These are phyloP conservation scores for Vanderwaltozyma polyspora DNA, from an alignment of 805 yeast genomes.

Conservation along the genomic window DNA sequence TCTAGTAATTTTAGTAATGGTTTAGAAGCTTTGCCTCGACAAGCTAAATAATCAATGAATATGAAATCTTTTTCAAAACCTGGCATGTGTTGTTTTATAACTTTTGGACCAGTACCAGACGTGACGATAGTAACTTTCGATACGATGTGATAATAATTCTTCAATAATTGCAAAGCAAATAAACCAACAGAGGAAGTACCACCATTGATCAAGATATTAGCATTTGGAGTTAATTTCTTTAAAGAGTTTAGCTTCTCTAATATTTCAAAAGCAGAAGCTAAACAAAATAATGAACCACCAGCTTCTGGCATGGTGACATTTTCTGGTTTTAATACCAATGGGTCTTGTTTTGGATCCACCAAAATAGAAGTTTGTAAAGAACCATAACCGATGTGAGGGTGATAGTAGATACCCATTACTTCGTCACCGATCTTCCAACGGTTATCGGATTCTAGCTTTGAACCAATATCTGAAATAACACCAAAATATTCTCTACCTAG, in stretches of 20 bases:
- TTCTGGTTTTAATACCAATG: conserved; percentile 36
- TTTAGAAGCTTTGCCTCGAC: conserved; percentile 25
- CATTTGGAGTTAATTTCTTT: conserved; percentile 26
- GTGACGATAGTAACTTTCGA: conserved; percentile 46
- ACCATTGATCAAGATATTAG: conserved; percentile 57
- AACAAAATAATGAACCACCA: conserved; percentile 51
- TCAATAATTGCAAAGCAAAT: conserved; percentile 48
- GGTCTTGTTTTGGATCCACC: conserved; percentile 42
- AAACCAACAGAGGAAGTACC: conserved; percentile 70
- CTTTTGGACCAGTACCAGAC: conserved; percentile 40
- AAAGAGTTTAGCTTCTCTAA: conserved; percentile 24
- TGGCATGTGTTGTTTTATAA: conserved; percentile 32
- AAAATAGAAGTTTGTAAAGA: conserved; percentile 46
- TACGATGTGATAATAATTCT: conserved; percentile 36
- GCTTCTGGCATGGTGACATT: conserved; percentile 42
- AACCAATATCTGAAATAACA: conserved; percentile 43
- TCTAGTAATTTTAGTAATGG: conserved; percentile 23
- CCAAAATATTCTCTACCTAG: conserved; percentile 67
- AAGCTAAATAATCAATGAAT: conserved; percentile 23
- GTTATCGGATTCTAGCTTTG: conserved; percentile 14
- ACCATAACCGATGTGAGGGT: conserved; percentile 42
- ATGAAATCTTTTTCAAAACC: conserved; percentile 31
- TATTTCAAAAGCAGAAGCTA: conserved; percentile 49
- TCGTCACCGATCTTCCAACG: conserved; percentile 45
- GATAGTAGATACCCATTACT: conserved; percentile 53